phyloP scores from a whole-genome alignment of 2,329 filamentous ascomycete genomes.

The Diaporthe capsici region DNA sequence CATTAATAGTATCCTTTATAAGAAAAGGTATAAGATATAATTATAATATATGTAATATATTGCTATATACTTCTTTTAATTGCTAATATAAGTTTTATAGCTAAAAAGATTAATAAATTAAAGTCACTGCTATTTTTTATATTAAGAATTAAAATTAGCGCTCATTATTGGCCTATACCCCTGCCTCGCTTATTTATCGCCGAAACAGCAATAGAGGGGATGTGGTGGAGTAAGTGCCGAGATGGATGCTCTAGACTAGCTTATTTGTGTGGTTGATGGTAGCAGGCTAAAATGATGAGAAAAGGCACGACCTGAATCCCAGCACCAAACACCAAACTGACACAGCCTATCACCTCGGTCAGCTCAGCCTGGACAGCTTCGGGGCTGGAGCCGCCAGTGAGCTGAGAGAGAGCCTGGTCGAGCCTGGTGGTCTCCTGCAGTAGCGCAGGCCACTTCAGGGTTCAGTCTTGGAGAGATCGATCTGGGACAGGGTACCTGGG shows the following conservation, averaged over 20 bases:
- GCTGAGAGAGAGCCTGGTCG: slow-evolving; percentile 40
- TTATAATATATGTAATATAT: too few relatives aligned
- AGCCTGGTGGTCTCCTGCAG: slow-evolving; percentile 38
- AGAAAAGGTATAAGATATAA: too few relatives aligned
- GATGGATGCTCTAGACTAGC: neutral
- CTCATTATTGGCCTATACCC: too few relatives aligned
- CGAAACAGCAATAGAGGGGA: too few relatives aligned
- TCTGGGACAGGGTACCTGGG: slow-evolving; percentile 3
- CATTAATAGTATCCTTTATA: too few relatives aligned
- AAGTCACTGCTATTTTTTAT: too few relatives aligned
- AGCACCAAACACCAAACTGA: neutral
- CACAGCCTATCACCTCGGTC: slow-evolving; percentile 22
- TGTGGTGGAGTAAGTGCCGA: slow-evolving; percentile 24
- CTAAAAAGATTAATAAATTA: too few relatives aligned
- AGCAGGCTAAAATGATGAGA: neutral
- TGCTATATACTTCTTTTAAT: too few relatives aligned
- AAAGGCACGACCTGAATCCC: neutral
- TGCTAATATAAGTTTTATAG: too few relatives aligned
- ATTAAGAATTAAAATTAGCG: too few relatives aligned
- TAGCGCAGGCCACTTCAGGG: slow-evolving; percentile 16
- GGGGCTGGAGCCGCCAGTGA: slow-evolving; percentile 47
- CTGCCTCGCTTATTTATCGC: too few relatives aligned
- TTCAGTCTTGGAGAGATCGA: slow-evolving; percentile 28
- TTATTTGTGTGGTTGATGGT: neutral
- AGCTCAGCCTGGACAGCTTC: slow-evolving; percentile 43